phyloP scores from a whole-genome alignment of 345 rosid species.

The Aegle marmelos region DNA sequence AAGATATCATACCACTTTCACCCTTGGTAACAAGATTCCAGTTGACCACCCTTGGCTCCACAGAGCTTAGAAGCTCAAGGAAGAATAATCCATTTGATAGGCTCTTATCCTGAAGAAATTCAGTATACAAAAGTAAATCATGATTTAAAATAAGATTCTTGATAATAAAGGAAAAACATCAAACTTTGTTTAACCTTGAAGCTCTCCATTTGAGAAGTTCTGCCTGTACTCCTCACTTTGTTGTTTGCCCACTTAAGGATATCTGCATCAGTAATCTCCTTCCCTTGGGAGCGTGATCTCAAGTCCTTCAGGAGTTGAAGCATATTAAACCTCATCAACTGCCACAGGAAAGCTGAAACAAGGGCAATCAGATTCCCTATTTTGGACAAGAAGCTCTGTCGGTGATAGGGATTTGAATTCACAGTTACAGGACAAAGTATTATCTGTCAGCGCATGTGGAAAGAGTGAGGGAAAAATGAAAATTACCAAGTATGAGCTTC shows the following conservation, averaged over 20 bases:
- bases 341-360: constrained; percentile 85
- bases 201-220: constrained; percentile 60
- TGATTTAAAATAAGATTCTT: neutral
- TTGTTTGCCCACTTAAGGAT: constrained; percentile 77
- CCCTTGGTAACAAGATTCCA: constrained; percentile 98
- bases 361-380: constrained; percentile 7
- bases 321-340: constrained; percentile 87
- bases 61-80: constrained; percentile 83
- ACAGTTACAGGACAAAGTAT: neutral
- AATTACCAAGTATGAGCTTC: constrained; percentile 89
- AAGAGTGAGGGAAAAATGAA: neutral
- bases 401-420: neutral
- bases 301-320: constrained; percentile 84
- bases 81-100: constrained; percentile 77
- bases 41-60: constrained; percentile 94
- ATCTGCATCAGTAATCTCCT: constrained; percentile 73
- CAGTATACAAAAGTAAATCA: neutral
- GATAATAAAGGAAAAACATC: neutral
- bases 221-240: constrained; percentile 60
- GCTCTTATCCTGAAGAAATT: constrained; percentile 65
- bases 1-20: constrained; percentile 60
- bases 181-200: constrained; percentile 57
- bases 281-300: constrained; percentile 73
- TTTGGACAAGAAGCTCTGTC: neutral
- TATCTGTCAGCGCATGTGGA: neutral